These are phyloP conservation scores for Royoungia palumana DNA, from an alignment of 768 basidiomycete genomes.

Conservation along the genomic window DNA sequence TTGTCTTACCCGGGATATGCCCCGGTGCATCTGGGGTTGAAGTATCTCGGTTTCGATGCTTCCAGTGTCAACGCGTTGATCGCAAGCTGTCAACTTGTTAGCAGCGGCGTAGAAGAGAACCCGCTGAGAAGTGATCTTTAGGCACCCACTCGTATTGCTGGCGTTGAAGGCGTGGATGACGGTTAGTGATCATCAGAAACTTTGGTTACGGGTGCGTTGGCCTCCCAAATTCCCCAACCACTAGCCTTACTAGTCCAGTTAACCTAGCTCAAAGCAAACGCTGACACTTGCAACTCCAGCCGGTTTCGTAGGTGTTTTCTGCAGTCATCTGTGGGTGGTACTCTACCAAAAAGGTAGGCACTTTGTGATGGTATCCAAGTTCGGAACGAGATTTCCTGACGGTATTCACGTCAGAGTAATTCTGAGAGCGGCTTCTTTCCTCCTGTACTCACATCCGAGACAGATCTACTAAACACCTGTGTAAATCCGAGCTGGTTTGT, in stretches of 20 bases:
- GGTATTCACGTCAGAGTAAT: too few species aligned
- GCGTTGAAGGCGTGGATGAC: constrained; percentile 28
- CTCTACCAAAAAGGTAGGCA: constrained; percentile 19
- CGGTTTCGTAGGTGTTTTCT: constrained; percentile 21
- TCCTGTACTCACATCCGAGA: too few species aligned
- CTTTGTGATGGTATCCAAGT: not conserved
- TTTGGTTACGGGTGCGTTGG: constrained; percentile 15
- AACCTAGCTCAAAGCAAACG: too few species aligned
- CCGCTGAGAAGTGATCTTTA: constrained; percentile 18
- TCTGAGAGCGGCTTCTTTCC: too few species aligned
- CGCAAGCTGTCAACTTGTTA: constrained; percentile 9
- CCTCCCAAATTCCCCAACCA: too few species aligned
- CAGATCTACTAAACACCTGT: too few species aligned
- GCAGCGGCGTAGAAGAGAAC: too few species aligned
- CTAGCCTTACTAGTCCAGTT: too few species aligned
- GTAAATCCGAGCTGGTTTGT: too few species aligned
- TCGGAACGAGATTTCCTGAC: too few species aligned
- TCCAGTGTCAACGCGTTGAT: constrained; percentile 19
- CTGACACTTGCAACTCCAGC: constrained; percentile 17
- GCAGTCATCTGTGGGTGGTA: constrained; percentile 21
- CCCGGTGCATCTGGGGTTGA: constrained; percentile 21
- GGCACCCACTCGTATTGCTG: constrained; percentile 24
- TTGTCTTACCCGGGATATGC: constrained; percentile 35
- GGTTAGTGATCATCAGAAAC: constrained; percentile 25
- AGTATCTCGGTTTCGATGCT: constrained; percentile 26